Evolutionary conservation across 371 early-diverging fungal species (phyloP).

Genomic region (Rhizopus microsporus): DNA sequence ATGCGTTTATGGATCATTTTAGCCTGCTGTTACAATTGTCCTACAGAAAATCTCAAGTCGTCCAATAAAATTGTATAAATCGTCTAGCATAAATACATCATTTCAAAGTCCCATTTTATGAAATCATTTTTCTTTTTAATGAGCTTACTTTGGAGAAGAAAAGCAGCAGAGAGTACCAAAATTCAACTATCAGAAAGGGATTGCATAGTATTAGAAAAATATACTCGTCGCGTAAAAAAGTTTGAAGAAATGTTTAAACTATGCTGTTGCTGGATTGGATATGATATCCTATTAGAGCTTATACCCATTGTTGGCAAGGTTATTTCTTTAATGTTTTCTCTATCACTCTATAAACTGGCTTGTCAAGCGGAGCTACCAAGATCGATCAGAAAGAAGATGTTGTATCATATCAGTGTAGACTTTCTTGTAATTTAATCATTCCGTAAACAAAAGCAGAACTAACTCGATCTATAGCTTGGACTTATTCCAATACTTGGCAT

Average conservation of each 20-base stretch:
- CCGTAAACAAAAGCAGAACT: neutral
- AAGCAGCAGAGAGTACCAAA: constrained; percentile 12
- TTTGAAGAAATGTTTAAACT: constrained; percentile 49
- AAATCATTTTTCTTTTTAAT: constrained; percentile 7
- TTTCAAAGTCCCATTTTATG: constrained; percentile 5
- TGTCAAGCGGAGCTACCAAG: constrained; percentile 36
- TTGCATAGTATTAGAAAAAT: constrained; percentile 34
- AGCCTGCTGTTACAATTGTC: too few relatives aligned
- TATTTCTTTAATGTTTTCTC: constrained; percentile 38
- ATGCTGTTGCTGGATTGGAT: constrained; percentile 55
- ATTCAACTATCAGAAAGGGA: constrained; percentile 39
- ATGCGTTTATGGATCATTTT: too few relatives aligned
- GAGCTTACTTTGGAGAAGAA: constrained; percentile 20
- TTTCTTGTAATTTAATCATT: constrained; percentile 32
- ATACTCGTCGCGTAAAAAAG: constrained; percentile 36
- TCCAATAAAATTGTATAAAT: too few relatives aligned
- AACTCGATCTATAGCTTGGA: constrained; percentile 31
- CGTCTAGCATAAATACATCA: neutral
- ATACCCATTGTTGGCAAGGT: constrained; percentile 53
- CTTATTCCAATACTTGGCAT: constrained; percentile 47
- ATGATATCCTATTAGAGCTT: constrained; percentile 46
- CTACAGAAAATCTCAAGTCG: too few relatives aligned
- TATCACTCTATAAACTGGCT: constrained; percentile 41
- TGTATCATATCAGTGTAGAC: constrained; percentile 43
- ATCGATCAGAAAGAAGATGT: constrained; percentile 31